Evolutionary conservation across 139 green algal genomes (phyloP).

Genomic region (Chlamydomonas urium): DNA sequence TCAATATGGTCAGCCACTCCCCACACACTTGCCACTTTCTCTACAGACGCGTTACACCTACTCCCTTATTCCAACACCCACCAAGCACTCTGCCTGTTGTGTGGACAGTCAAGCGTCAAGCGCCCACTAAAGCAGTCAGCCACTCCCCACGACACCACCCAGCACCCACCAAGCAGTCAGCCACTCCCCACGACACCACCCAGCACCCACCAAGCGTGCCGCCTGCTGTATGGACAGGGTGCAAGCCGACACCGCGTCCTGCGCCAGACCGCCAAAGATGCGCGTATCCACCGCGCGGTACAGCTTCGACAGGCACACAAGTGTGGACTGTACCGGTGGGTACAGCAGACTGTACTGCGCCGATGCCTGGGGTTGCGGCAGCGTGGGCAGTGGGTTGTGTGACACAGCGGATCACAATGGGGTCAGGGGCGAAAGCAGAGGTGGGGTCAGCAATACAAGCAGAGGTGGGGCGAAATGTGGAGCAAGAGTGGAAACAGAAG

Average conservation of each 20-base stretch:
- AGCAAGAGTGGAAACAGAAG: too few relatives aligned
- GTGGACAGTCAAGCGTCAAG: neutral
- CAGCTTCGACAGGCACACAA: conserved; percentile 84
- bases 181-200: neutral
- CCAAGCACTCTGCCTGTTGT: too few relatives aligned
- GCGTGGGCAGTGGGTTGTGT: too few relatives aligned
- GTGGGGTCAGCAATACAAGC: neutral
- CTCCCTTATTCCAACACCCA: too few relatives aligned
- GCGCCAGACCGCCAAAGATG: conserved; percentile 84
- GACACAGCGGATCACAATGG: too few relatives aligned
- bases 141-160: neutral
- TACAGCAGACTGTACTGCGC: conserved; percentile 10
- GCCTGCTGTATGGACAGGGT: conserved; percentile 68
- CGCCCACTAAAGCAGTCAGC: too few relatives aligned
- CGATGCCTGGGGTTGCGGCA: neutral
- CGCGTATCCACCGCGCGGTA: conserved; percentile 76
- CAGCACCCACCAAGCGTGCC: conserved; percentile 22
- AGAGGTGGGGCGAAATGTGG: too few relatives aligned
- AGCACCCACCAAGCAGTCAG: too few relatives aligned
- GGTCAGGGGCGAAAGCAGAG: too few relatives aligned
- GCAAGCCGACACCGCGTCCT: conserved; percentile 81
- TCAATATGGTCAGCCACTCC: too few relatives aligned
- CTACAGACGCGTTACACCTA: too few relatives aligned
- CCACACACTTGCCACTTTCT: too few relatives aligned
- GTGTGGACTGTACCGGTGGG: conserved; percentile 39